Conservation (phyloP, 331 rosid species). For the Rhamnella rubrinervis region DNA sequence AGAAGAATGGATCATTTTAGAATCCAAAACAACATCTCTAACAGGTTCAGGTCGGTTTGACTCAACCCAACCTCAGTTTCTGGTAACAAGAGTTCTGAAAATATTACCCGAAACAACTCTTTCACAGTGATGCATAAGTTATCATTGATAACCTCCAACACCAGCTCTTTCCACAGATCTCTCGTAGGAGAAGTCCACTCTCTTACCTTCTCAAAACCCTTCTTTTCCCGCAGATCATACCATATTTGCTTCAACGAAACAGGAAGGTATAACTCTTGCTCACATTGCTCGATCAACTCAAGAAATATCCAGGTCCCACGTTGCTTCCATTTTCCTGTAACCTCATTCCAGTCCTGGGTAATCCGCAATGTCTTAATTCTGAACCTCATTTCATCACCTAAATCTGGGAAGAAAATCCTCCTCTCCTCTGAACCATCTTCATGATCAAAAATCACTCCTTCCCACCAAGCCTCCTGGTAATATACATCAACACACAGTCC, state of each 20-base stretch:
- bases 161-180: constrained; percentile 52
- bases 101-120: constrained; percentile 32
- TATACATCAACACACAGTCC: constrained; percentile 75
- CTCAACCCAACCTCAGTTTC: constrained; percentile 19
- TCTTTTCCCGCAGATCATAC: constrained; percentile 62
- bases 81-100: constrained; percentile 31
- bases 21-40: constrained; percentile 14
- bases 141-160: constrained; percentile 49
- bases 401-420: constrained; percentile 71
- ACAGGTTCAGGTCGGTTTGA: constrained; percentile 28
- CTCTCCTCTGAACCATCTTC: constrained; percentile 50
- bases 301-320: constrained; percentile 78
- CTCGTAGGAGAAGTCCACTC: constrained; percentile 66
- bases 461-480: constrained; percentile 88
- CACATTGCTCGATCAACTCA: constrained; percentile 62
- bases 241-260: constrained; percentile 78
- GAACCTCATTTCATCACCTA: constrained; percentile 69
- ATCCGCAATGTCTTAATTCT: constrained; percentile 40
- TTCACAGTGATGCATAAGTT: constrained; percentile 32
- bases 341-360: constrained; percentile 80
- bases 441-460: constrained; percentile 78
- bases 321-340: constrained; percentile 46
- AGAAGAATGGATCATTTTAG: background rate
- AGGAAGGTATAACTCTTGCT: constrained; percentile 33
- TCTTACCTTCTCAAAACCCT: constrained; percentile 41